Evolutionary conservation across 768 basidiomycete genomes (phyloP).

Genomic region (Pulveroboletus sp.): DNA sequence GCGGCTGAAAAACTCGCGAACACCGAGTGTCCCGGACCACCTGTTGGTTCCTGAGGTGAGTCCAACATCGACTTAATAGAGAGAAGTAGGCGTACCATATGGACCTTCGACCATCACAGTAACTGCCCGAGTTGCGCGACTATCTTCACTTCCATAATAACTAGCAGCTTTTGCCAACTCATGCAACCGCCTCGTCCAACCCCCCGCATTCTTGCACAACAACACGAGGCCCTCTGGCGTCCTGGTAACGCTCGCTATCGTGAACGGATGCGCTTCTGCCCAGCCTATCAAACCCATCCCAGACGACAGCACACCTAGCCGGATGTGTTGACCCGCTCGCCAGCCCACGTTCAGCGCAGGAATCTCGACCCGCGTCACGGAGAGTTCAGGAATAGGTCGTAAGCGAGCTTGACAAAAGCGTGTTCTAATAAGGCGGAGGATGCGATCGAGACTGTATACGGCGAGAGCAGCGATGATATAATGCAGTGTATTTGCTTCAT

Average conservation of each 20-base stretch:
- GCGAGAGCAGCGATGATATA: slow-evolving; percentile 38
- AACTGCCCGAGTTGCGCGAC: slow-evolving; percentile 25
- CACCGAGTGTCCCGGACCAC: slow-evolving; percentile 43
- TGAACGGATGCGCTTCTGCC: slow-evolving; percentile 50
- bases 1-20: slow-evolving; percentile 48
- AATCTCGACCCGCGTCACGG: slow-evolving; percentile 44
- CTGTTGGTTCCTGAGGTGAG: slow-evolving; percentile 18
- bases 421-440: slow-evolving; percentile 44
- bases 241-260: slow-evolving; percentile 41
- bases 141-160: slow-evolving; percentile 31
- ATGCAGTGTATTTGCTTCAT: slow-evolving; percentile 29
- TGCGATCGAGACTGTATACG: slow-evolving; percentile 43
- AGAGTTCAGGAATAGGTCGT: slow-evolving; percentile 40
- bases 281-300: slow-evolving; percentile 37
- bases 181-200: slow-evolving; percentile 45
- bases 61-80: not conserved
- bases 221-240: slow-evolving; percentile 45
- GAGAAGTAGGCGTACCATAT: slow-evolving; percentile 34
- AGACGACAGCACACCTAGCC: slow-evolving; percentile 42
- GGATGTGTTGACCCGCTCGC: slow-evolving; percentile 59
- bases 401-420: slow-evolving; percentile 42
- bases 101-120: slow-evolving; percentile 51
- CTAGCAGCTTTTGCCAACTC: slow-evolving; percentile 35
- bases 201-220: slow-evolving; percentile 46
- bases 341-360: slow-evolving; percentile 46